A percentile compares a stretch with the other conserved stretches of the same genome.
Conservation (phyloP, 1,284 basidiomycete species). For the Puccinia coronata region DNA sequence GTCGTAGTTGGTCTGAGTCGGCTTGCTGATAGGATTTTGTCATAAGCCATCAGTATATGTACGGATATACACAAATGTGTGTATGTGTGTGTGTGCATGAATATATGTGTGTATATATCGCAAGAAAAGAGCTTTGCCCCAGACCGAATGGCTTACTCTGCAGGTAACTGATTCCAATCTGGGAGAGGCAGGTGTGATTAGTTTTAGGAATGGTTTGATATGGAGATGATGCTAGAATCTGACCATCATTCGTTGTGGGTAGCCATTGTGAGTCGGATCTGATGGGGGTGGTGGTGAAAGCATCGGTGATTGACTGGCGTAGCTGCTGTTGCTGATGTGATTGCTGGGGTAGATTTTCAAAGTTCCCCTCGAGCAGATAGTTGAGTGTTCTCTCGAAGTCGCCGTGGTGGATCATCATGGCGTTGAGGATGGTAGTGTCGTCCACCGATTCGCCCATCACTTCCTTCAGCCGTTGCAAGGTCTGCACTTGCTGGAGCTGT, state of each 20-base stretch:
- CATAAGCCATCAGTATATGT: too few relatives aligned
- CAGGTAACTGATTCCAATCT: slow-evolving; percentile 24
- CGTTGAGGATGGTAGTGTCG: slow-evolving; percentile 32
- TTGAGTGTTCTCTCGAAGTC: slow-evolving; percentile 42
- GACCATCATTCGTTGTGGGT: slow-evolving; percentile 1
- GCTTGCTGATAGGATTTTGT: slow-evolving; percentile 5
- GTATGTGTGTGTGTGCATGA: neutral
- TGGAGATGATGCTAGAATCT: slow-evolving; percentile 4
- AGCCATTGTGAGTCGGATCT: neutral
- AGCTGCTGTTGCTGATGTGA: slow-evolving; percentile 10
- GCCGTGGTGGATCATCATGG: slow-evolving; percentile 21
- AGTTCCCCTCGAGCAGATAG: slow-evolving; percentile 35
- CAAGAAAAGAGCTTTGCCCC: neutral
- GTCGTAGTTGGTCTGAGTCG: neutral
- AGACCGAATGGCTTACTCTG: slow-evolving; percentile 8
- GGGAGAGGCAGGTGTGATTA: neutral
- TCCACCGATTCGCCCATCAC: slow-evolving; percentile 31
- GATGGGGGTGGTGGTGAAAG: slow-evolving; percentile 29
- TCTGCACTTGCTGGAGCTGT: neutral
- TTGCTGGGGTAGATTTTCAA: neutral
- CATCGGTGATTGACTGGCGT: slow-evolving; percentile 38
- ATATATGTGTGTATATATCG: neutral
- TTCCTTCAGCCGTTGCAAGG: slow-evolving; percentile 26
- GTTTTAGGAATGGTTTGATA: neutral
- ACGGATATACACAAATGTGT: neutral